phyloP scores from a whole-genome alignment of 331 rosid species.

The Acacia concinna region DNA sequence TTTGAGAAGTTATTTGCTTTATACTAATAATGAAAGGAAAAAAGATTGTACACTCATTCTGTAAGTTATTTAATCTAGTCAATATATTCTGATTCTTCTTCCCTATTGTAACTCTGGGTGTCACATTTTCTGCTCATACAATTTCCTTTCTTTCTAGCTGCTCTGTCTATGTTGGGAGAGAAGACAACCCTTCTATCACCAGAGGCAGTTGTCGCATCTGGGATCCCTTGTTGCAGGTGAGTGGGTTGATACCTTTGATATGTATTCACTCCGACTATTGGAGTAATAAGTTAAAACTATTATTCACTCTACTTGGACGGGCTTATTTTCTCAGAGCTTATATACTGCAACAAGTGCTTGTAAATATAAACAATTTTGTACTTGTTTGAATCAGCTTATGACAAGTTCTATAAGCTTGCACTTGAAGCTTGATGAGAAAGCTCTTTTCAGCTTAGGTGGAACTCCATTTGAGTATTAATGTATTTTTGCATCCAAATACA shows the following conservation, averaged over 20 bases:
- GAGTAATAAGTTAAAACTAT: not conserved
- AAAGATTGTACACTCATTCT: not conserved
- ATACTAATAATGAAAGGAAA: not conserved
- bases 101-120: not conserved
- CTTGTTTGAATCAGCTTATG: not conserved
- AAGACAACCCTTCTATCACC: constrained; percentile 93
- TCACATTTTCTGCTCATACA: constrained; percentile 23
- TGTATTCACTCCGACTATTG: constrained; percentile 19
- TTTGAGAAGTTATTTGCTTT: not conserved
- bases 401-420: not conserved
- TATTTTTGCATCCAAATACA: not conserved
- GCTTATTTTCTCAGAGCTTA: not conserved
- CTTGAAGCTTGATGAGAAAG: not conserved
- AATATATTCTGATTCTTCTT: not conserved
- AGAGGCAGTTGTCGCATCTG: constrained; percentile 71
- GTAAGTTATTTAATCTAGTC: constrained; percentile 12
- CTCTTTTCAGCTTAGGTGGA: not conserved
- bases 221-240: constrained; percentile 97
- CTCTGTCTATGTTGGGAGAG: constrained; percentile 87
- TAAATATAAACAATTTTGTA: not conserved
- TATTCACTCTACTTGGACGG: not conserved
- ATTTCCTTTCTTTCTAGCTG: constrained; percentile 82
- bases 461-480: too few relatives aligned
- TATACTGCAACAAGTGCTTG: not conserved
- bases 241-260: constrained; percentile 33